These are phyloP conservation scores for Senecio squalidus DNA, from an alignment of 140 eudicot species.

Conservation along the genomic window DNA sequence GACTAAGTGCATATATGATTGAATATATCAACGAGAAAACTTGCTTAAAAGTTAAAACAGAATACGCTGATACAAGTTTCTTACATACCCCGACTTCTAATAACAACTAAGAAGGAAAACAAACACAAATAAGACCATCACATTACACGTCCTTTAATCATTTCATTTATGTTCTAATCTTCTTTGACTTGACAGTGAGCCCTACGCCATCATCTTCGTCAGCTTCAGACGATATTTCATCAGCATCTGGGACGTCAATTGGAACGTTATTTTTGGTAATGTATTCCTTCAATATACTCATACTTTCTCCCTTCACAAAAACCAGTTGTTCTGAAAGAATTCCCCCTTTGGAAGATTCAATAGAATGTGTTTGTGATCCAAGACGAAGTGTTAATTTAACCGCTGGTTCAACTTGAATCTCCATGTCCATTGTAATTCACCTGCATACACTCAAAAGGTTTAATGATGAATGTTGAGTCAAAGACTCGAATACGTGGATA, in stretches of 20 bases:
- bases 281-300: slow-evolving; percentile 74
- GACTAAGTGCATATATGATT: no score
- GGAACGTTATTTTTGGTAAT: slow-evolving; percentile 73
- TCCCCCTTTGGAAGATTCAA: slow-evolving; percentile 57
- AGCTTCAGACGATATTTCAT: slow-evolving; percentile 63
- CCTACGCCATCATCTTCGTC: slow-evolving; percentile 39
- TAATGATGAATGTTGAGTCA: neutral
- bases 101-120: neutral
- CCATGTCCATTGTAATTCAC: slow-evolving; percentile 42
- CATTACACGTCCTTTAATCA: neutral
- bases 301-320: slow-evolving; percentile 66
- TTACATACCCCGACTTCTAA: neutral
- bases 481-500: no score
- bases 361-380: slow-evolving; percentile 61
- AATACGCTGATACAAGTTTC: no score
- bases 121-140: neutral
- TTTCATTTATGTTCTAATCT: slow-evolving; percentile 18
- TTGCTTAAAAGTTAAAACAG: no score
- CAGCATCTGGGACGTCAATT: slow-evolving; percentile 77
- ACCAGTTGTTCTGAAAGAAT: slow-evolving; percentile 63
- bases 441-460: neutral
- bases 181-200: slow-evolving; percentile 60
- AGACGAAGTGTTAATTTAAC: slow-evolving; percentile 67
- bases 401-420: slow-evolving; percentile 19
- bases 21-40: no score